A percentile compares a stretch with the other conserved stretches of the same genome.
Evolutionary conservation across 805 yeast species (phyloP).

Genomic region (Nakazawaea holstii): DNA sequence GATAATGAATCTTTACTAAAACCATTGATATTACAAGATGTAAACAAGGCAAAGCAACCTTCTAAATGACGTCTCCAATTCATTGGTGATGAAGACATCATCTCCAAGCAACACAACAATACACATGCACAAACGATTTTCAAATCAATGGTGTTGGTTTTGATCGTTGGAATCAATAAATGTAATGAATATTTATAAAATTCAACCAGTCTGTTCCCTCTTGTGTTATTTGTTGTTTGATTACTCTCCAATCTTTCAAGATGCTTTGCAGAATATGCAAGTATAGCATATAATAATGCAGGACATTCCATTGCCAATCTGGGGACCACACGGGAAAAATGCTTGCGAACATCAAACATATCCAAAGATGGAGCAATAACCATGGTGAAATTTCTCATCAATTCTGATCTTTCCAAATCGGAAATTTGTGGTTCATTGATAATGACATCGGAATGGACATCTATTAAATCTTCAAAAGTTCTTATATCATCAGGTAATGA

Average conservation of each 20-base stretch:
- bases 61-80: slow-evolving; percentile 34
- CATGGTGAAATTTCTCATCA: slow-evolving; percentile 28
- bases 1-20: slow-evolving; percentile 26
- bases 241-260: slow-evolving; percentile 2
- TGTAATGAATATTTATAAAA: slow-evolving; percentile 24
- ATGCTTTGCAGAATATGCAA: slow-evolving; percentile 25
- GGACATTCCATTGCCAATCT: slow-evolving; percentile 13
- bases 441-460: background rate
- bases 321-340: slow-evolving; percentile 18
- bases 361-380: slow-evolving; percentile 29
- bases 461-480: slow-evolving; percentile 8
- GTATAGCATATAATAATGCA: slow-evolving; percentile 9
- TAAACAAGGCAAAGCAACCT: slow-evolving; percentile 32
- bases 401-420: slow-evolving; percentile 20
- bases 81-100: slow-evolving; percentile 33
- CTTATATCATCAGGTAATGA: slow-evolving; percentile 8
- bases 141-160: slow-evolving; percentile 20
- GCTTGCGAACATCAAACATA: slow-evolving; percentile 20
- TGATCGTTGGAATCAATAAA: slow-evolving; percentile 29
- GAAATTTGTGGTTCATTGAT: slow-evolving; percentile 1
- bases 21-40: slow-evolving; percentile 32
- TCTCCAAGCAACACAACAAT: slow-evolving; percentile 35
- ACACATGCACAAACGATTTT: slow-evolving; percentile 32
- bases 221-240: slow-evolving; percentile 13
- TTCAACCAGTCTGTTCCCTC: slow-evolving; percentile 20